Evolutionary conservation across 164 flowering plant species (phyloP).

Genomic region (Stephania japonica): DNA sequence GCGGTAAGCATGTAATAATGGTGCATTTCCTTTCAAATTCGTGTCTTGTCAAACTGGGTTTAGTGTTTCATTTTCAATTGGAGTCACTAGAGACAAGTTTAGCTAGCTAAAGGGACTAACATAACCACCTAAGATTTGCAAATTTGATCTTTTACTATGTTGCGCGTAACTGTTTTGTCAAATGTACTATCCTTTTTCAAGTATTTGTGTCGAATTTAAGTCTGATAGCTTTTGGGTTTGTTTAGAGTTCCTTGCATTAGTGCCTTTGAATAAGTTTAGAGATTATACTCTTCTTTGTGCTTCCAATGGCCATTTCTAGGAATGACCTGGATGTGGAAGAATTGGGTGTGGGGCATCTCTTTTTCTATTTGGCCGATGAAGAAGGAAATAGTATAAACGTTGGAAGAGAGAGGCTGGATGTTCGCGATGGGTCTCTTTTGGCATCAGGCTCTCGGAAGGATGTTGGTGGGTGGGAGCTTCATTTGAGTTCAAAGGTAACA

Average conservation of each 20-base stretch:
- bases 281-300: background rate
- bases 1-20: slow-evolving; percentile 32
- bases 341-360: slow-evolving; percentile 54
- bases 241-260: background rate
- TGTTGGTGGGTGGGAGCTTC: slow-evolving; percentile 83
- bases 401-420: slow-evolving; percentile 28
- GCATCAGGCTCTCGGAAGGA: slow-evolving; percentile 65
- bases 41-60: background rate
- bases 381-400: slow-evolving; percentile 51
- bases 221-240: background rate
- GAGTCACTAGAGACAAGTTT: background rate
- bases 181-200: background rate
- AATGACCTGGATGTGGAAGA: slow-evolving; percentile 36
- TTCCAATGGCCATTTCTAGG: background rate
- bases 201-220: background rate
- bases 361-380: slow-evolving; percentile 95
- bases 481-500: slow-evolving; percentile 59
- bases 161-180: background rate
- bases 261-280: background rate
- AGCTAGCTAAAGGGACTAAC: background rate
- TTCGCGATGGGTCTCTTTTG: slow-evolving; percentile 44
- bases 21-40: background rate
- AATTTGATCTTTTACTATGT: background rate
- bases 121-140: background rate
- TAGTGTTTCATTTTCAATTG: no score